Conservation (phyloP, 352 stramenopile genomes). For the Phytopythium litorale region DNA sequence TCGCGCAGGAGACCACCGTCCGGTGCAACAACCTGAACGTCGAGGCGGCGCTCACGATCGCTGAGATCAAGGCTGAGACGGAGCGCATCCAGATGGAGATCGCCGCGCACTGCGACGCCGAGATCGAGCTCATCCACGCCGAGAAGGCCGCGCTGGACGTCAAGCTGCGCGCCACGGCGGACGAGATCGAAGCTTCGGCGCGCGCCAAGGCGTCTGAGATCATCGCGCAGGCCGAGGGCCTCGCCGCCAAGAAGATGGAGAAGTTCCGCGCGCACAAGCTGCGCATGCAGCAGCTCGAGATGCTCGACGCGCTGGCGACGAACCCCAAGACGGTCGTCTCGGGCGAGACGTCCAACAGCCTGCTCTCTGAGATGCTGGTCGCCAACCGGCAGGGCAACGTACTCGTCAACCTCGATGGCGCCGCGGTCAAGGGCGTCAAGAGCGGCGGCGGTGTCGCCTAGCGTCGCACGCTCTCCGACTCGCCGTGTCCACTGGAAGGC, state of each 20-base stretch:
- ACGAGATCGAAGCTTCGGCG: constrained; percentile 23
- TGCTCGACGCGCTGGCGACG: constrained; percentile 29
- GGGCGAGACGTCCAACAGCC: constrained; percentile 17
- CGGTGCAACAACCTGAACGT: constrained; percentile 37
- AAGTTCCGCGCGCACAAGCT: constrained; percentile 29
- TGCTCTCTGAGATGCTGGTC: constrained; percentile 54
- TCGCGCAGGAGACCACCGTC: constrained; percentile 35
- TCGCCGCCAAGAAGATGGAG: constrained; percentile 34
- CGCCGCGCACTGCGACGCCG: constrained; percentile 27
- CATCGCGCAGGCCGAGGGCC: constrained; percentile 32
- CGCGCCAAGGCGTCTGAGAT: constrained; percentile 34
- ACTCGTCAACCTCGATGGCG: constrained; percentile 36
- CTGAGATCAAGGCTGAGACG: constrained; percentile 41
- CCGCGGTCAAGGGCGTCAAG: not conserved
- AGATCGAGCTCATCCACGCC: constrained; percentile 26
- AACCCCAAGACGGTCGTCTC: constrained; percentile 40
- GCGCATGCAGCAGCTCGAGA: constrained; percentile 38
- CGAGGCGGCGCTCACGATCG: constrained; percentile 35
- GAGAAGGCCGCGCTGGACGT: constrained; percentile 30
- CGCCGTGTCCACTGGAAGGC: not conserved
- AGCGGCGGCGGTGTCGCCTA: not conserved
- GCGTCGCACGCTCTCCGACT: not conserved
- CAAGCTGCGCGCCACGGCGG: constrained; percentile 31
- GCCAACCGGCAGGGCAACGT: constrained; percentile 49
- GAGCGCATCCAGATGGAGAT: constrained; percentile 41